A percentile compares a stretch with the other conserved stretches of the same genome.
These are phyloP conservation scores for Coprinopsis marcescibilis DNA, from an alignment of 768 basidiomycete species.

Conservation along the genomic window DNA sequence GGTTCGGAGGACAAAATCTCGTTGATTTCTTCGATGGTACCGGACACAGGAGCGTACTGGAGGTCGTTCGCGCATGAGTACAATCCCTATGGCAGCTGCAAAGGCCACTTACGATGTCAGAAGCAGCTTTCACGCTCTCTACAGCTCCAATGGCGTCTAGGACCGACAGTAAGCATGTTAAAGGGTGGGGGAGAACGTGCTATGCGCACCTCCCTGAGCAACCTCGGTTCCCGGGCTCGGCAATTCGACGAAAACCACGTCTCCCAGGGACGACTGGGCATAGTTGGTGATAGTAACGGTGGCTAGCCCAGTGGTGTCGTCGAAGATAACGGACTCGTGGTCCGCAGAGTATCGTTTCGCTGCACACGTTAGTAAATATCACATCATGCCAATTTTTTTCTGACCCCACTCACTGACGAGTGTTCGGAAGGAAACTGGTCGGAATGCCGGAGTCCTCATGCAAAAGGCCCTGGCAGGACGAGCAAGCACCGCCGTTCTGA, in stretches of 20 bases:
- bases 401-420: slow-evolving; percentile 50
- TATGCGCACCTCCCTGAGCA: slow-evolving; percentile 63
- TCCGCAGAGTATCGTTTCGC: slow-evolving; percentile 80
- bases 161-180: neutral
- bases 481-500: slow-evolving; percentile 27
- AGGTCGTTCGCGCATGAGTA: neutral
- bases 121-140: slow-evolving; percentile 95
- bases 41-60: slow-evolving; percentile 91
- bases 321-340: slow-evolving; percentile 82
- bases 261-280: slow-evolving; percentile 87
- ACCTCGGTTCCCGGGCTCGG: slow-evolving; percentile 59
- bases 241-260: slow-evolving; percentile 96
- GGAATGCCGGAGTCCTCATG: slow-evolving; percentile 14
- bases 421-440: slow-evolving; percentile 36
- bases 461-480: slow-evolving; percentile 21
- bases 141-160: slow-evolving; percentile 85
- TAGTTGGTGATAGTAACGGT: slow-evolving; percentile 86
- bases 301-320: slow-evolving; percentile 71
- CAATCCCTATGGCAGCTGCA: neutral
- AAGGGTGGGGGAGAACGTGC: neutral
- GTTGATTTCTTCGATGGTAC: slow-evolving; percentile 78
- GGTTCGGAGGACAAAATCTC: slow-evolving; percentile 59
- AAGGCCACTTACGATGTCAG: slow-evolving; percentile 65
- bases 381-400: neutral
- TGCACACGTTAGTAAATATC: slow-evolving; percentile 22